Evolutionary conservation across 768 basidiomycete genomes (phyloP), one percentile per base, ranked within the genome.

Genomic region (Lentinula raphanica): DNA sequence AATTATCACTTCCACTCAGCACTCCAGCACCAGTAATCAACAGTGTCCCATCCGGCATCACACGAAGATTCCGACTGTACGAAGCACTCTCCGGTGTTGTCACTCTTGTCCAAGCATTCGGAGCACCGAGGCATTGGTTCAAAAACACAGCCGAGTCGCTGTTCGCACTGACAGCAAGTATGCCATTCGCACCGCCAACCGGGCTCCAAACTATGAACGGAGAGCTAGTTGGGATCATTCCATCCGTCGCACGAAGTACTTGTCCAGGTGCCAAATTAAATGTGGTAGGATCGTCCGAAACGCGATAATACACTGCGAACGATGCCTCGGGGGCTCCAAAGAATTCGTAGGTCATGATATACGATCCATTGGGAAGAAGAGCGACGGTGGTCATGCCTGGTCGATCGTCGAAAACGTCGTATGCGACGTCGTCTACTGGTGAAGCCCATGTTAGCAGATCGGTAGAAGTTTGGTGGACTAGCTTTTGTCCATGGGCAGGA

Each of bases 311-410:
- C 28, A 50, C 51, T 0, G 51, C 63, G 48, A 59, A 63, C 21
- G 27, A 56, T 36, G 36, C 60, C 36, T 59, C 60, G 5, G 58
- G 58, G 17, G 60, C 53, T 40, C 57, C 57, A 31, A 53, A 54
- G 49, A 59, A 64, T 38, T 66, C 65, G 39, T 64, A 66, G 12
- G 65, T 61, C 40, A 62, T 40, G 29, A 66, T 64, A 45, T 44
- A 66, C 35, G 57, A 53, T 9, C 63, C 60, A 40, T 64, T 66
- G 13, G 63, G 61, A 2, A 66, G 48, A 15, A 38, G 38, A 2
- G 65, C 60, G 19, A 66, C 59, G 19, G 58, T 62, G 32, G 61
- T 56, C 65, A 66, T 66, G 5, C 65, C 65, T 13, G 63, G 65
- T 21, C 65, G 63, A n/a, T 50, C 57, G 46, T 58, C 40, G 54